Base-by-base conservation (phyloP, 768 basidiomycete species). In the Hysterangium stoloniferum region DNA sequence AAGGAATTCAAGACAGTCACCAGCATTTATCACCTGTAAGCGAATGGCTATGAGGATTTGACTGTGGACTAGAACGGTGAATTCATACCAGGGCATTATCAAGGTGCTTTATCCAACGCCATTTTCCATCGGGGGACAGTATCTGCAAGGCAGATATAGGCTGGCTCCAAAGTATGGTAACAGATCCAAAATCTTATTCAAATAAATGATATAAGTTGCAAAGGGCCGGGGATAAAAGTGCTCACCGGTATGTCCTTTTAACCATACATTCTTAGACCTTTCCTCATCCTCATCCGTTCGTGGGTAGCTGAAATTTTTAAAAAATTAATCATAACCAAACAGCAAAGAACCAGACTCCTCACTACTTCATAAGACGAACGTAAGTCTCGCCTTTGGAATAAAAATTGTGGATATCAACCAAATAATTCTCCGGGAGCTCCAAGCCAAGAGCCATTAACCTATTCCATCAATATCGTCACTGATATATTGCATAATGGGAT, bases 361-460 rank as follows among this genome's bases (percentile, higher is more conserved):
- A 79, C 79, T 82, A 83, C 66, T 82, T 81, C 78, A 82, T 81
- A 61, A 76, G 80, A 40, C 80, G 70, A 5, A 76, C 80, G 50
- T 63, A 71, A 15, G 68, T 63, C 48, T 74, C 70, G 4, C 68
- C 65, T 0, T 55, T 58, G 0, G 59, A 67, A 6, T 71, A 63
- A 45, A 65, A 78, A 1, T 63, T 64, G 53, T 79, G 79, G 34
- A 72, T 57, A n/a, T 78, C 62, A 3, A 75, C 68, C 3, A 79
- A 58, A 0, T 69, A 64, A 9, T 80, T 73, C 54, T 80, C 77
- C 1, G 76, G 77, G 6, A 80, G 67, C 50, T 79, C 75, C 28
- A 80, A 64, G 9, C 77, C 75, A 6, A 73, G 54, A 0, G 79
- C 76, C 20, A 80, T 62, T 1, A 79, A 61, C 53, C 77, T 78